Base-by-base conservation (phyloP, 2,329 filamentous ascomycete species). In the Hypoxylon sp. region DNA sequence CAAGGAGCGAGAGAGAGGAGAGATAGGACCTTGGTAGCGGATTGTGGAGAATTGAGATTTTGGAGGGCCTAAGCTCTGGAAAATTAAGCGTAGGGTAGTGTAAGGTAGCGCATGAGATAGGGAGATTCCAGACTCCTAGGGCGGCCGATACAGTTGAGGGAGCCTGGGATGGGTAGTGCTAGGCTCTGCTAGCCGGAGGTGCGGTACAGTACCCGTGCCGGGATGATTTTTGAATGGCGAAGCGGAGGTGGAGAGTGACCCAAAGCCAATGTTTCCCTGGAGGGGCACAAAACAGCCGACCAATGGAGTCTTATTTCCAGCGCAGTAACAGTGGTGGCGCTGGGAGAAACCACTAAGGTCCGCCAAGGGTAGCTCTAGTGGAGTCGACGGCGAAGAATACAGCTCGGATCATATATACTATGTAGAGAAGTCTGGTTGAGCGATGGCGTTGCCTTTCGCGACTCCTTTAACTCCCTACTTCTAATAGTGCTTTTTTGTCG, bases 231-330 rank as follows among this genome's bases (percentile, higher is more conserved):
- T 70, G 58, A 66, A 68, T 68, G 69, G 66, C 62, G 70, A 75
- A 70, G 73, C 72, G 73, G 74, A 75, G 67, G 74, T 74, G 70
- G 74, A 70, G 71, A 73, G 63, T 4, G 69, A 63, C 51, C 69
- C 65, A 69, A 69, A 68, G 61, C 61, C 62, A 69, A 60, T 61
- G 66, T 60, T 71, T 71, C 53, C 68, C 65, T 70, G 61, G 61
- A 35, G 53, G 53, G 42, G 58, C n/a, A 51, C 59, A 63, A 67
- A 70, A 70, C 67, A 67, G 64, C 67, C 67, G 53, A 61, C 68
- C 68, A 71, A 71, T 71, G n/a, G 68, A 48, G 46, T 59, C 19
- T 17, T 46, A 17, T 46, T 65, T 58, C 68, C 51, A 54, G 44
- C 47, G 35, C 54, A 63, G 58, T 63, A 52, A 33, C 35, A 65